Evolutionary conservation across 2,329 filamentous ascomycete species (phyloP).

Genomic region (Hymenotorrendiella dingleyae): DNA sequence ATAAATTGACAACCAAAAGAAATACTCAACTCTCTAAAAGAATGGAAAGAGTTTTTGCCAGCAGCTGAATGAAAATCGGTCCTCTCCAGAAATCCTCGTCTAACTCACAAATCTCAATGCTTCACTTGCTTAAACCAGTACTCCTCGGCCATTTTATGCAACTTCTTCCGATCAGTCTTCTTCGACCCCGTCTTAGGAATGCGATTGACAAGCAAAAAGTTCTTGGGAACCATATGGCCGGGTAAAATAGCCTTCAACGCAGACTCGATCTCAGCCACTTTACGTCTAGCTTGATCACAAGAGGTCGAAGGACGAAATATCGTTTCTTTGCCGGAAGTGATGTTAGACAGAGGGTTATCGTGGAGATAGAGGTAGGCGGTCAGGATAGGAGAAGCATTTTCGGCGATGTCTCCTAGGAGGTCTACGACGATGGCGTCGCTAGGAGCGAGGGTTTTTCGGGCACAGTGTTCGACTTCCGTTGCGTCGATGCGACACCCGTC

Average conservation of each 20-base stretch:
- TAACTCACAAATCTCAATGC: too few species aligned
- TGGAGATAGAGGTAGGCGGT: constrained; percentile 1
- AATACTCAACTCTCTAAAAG: too few species aligned
- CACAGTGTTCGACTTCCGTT: not conserved
- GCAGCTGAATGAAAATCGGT: too few species aligned
- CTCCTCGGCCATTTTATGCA: not conserved
- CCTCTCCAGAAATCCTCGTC: too few species aligned
- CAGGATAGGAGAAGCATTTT: not conserved
- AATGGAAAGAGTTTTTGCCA: too few species aligned
- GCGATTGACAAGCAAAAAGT: not conserved
- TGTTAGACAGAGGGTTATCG: not conserved
- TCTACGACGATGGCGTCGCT: not conserved
- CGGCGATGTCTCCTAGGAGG: not conserved
- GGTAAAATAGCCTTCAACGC: not conserved
- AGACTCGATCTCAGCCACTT: not conserved
- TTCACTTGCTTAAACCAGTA: too few species aligned
- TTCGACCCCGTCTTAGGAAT: not conserved
- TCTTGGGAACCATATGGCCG: not conserved
- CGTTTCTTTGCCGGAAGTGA: not conserved
- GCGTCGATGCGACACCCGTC: constrained; percentile 1
- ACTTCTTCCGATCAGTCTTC: constrained; percentile 3
- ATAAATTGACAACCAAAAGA: too few species aligned
- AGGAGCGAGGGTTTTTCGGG: not conserved
- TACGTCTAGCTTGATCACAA: not conserved
- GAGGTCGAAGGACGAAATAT: not conserved